phyloP scores from a whole-genome alignment of 306 rosid species.

The Astragalus glycyphyllos region DNA sequence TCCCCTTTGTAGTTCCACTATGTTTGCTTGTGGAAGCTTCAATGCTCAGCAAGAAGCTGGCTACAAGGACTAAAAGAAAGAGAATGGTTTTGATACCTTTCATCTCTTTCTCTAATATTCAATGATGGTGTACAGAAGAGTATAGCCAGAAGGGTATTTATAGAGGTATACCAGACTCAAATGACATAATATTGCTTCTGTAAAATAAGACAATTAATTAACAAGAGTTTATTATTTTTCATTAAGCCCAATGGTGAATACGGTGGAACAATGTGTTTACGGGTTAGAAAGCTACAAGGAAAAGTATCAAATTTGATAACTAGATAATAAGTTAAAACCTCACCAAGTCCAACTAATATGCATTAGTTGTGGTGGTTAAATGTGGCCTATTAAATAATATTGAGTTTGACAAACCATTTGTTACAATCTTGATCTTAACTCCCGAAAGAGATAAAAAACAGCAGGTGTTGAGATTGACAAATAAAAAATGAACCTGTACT shows the following conservation, averaged over 20 bases:
- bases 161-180: constrained; percentile 10
- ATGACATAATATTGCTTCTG: not conserved
- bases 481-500: not conserved
- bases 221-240: not conserved
- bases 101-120: not conserved
- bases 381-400: not conserved
- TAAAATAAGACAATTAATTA: constrained; percentile 11
- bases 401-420: constrained; percentile 3
- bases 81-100: constrained; percentile 29
- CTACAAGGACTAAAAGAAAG: constrained; percentile 9
- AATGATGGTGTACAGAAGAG: not conserved
- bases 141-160: constrained; percentile 17
- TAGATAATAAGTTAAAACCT: constrained; percentile 6
- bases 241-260: not conserved
- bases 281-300: not conserved
- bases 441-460: not conserved
- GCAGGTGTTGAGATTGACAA: not conserved
- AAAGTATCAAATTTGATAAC: not conserved
- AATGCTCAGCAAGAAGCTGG: not conserved
- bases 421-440: constrained; percentile 29
- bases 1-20: constrained; percentile 38
- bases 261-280: not conserved
- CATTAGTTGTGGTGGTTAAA: not conserved
- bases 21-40: constrained; percentile 20
- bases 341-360: not conserved